These are phyloP conservation scores for Echium plantagineum DNA, from an alignment of 257 asterid species.

Conservation along the genomic window DNA sequence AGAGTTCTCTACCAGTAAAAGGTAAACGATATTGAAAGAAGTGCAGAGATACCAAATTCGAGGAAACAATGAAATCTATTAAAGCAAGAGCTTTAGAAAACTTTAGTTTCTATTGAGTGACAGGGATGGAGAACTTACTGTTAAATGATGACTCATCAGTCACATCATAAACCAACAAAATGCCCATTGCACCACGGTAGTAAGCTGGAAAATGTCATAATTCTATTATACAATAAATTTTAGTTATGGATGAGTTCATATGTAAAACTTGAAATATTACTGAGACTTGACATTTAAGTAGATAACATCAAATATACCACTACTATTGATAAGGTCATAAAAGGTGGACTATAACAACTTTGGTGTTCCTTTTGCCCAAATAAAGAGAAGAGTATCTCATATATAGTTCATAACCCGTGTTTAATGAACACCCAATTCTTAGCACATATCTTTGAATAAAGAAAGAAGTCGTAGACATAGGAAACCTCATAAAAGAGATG, in stretches of 20 bases:
- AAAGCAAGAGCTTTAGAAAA: neutral
- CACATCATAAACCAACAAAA: slow-evolving; percentile 37
- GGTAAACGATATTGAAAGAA: neutral
- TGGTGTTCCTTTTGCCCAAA: neutral
- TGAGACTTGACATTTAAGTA: neutral
- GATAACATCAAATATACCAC: neutral
- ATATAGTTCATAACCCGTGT: neutral
- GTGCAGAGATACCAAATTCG: neutral
- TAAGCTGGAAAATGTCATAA: slow-evolving; percentile 21
- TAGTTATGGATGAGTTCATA: neutral
- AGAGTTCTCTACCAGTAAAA: neutral
- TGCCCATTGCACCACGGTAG: slow-evolving; percentile 45
- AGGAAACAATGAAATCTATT: neutral
- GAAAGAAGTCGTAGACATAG: neutral
- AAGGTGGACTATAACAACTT: neutral
- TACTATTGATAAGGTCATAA: neutral
- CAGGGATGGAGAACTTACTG: slow-evolving; percentile 21
- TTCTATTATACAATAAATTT: neutral
- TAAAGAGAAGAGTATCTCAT: neutral
- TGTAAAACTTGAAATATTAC: neutral
- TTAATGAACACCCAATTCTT: neutral
- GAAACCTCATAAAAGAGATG: neutral
- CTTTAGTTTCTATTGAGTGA: neutral
- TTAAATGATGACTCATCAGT: slow-evolving; percentile 38
- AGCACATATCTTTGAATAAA: neutral